Evolutionary conservation across 441 rosid genomes (phyloP).

Genomic region (Erodium texanum): DNA sequence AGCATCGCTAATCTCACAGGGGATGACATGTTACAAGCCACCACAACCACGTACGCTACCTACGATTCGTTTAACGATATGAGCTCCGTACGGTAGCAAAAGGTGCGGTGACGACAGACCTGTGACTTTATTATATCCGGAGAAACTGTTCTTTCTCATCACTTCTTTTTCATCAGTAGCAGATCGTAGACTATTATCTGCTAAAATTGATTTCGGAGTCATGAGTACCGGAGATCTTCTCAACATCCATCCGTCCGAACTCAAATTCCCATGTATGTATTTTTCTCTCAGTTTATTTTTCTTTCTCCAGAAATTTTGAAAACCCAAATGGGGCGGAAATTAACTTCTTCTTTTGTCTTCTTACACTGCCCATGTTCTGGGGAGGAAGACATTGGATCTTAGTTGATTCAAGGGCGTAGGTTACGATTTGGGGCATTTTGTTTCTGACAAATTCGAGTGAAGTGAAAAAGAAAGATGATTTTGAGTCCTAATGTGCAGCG

Average conservation of each 20-base stretch:
- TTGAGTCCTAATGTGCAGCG: background rate
- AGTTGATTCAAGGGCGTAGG: background rate
- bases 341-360: background rate
- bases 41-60: background rate
- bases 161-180: background rate
- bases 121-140: background rate
- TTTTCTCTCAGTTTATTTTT: background rate
- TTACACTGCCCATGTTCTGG: no score
- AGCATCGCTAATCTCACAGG: background rate
- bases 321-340: background rate
- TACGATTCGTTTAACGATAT: no score
- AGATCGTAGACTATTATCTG: no score
- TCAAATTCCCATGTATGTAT: constrained; percentile 67
- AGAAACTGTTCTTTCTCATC: background rate
- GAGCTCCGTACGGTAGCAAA: no score
- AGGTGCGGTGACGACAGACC: background rate
- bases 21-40: background rate
- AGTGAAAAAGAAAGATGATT: background rate
- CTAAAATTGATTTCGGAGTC: constrained; percentile 11
- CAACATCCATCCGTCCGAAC: constrained; percentile 52
- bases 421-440: constrained; percentile 11
- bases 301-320: background rate
- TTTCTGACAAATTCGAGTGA: constrained; percentile 11
- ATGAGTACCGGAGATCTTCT: constrained; percentile 63
- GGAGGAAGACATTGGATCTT: background rate